Conservation (phyloP, 1,284 basidiomycete genomes). For the Amylostereum chailletii region DNA sequence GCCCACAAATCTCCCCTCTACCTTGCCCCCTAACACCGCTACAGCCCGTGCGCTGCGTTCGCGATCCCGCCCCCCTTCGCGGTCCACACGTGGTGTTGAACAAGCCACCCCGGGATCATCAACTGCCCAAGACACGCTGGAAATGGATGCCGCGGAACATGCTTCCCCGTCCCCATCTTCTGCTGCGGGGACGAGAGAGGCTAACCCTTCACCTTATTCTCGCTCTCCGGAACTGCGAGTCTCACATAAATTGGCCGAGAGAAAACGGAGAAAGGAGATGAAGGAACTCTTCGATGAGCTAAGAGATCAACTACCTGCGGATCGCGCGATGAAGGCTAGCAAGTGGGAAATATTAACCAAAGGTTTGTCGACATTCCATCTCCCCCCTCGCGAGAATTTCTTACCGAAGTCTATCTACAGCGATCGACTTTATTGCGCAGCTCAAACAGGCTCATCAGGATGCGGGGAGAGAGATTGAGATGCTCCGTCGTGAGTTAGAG, state of each 20-base stretch:
- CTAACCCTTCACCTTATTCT: constrained; percentile 75
- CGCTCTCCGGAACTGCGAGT: constrained; percentile 89
- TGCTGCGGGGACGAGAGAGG: constrained; percentile 29
- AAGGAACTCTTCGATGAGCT: constrained; percentile 94
- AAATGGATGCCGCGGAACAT: constrained; percentile 27
- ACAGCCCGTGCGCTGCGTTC: constrained; percentile 48
- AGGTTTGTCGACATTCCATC: constrained; percentile 40
- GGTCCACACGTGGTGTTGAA: constrained; percentile 32
- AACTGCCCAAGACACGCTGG: constrained; percentile 23
- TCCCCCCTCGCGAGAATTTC: constrained; percentile 1
- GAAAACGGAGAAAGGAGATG: constrained; percentile 95
- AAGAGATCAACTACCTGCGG: constrained; percentile 82
- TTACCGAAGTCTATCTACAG: constrained; percentile 27
- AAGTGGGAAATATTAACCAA: constrained; percentile 97
- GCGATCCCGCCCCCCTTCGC: constrained; percentile 65
- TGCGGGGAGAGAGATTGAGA: constrained; percentile 70
- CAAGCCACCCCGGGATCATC: constrained; percentile 24
- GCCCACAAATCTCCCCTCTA: constrained; percentile 32
- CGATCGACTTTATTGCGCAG: constrained; percentile 79
- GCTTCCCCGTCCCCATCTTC: constrained; percentile 18
- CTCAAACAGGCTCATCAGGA: constrained; percentile 72
- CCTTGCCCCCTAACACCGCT: constrained; percentile 35
- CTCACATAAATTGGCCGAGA: constrained; percentile 90
- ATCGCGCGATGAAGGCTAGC: constrained; percentile 88
- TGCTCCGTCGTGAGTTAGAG: constrained; percentile 69